Base-by-base conservation (phyloP, 164 flowering plant species). In the Piper longum region DNA sequence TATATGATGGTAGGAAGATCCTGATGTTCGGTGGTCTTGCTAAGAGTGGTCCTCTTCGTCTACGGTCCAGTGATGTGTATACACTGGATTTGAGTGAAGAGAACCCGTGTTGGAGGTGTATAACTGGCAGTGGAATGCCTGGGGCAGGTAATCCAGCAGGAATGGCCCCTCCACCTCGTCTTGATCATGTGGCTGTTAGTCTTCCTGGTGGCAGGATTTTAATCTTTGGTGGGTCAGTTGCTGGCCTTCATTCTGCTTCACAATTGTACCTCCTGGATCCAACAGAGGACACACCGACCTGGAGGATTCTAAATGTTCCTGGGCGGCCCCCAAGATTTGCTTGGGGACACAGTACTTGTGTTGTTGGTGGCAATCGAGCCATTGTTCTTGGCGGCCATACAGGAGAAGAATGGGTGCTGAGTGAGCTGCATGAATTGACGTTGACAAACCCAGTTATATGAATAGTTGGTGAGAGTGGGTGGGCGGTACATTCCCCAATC, bases 21-120 rank as follows among this genome's bases (percentile, higher is more conserved):
- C 62, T 91, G 72, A 91, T 86, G 98, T 91, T 91, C 74, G 98
- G 96, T 9, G 96, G 96, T 59, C 74, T 88, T 54, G 96, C 98
- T 5, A 88, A 91, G 78, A 88, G 91, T 74, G 96, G 96, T 16
- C 89, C 91, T 5, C 86, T 91, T 55, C 77, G 95, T 17, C 81
- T 86, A 59, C 86, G 96, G 19, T 91, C 96, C 4, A 86, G 91
- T 72, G 98, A 91, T 75, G 96, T 85, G 1, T 91, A 74, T 79
- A 85, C 96, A 3, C 82, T 91, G 85, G 98, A 91, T 75, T 63
- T 91, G 44, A 84, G 88, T 48, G 95, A 86, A 66, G 95, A 88
- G 7, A 83, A 84, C 42, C 98, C 96, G 1, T 83, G 95, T 61
- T 88, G 98, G 98, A 85, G 90, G 65, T 81, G 84, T 70, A 87